Conservation (phyloP, 768 basidiomycete genomes). For the Rubroboletus satanas region DNA sequence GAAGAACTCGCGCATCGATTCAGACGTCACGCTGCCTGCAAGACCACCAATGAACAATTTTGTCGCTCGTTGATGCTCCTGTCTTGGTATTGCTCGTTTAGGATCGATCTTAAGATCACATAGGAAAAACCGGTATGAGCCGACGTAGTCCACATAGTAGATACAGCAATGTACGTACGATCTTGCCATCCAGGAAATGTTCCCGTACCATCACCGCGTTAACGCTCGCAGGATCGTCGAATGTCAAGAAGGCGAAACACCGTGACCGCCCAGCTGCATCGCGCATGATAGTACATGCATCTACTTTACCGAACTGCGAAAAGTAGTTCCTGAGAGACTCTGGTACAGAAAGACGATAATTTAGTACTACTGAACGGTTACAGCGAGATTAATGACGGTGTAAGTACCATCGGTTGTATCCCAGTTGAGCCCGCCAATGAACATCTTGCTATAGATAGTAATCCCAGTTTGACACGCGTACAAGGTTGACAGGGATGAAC, state of each 20-base stretch:
- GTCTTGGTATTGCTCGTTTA: conserved; percentile 96
- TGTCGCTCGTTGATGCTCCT: conserved; percentile 89
- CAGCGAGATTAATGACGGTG: conserved; percentile 36
- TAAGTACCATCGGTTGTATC: conserved; percentile 96
- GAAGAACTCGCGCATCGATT: conserved; percentile 91
- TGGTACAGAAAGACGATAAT: conserved; percentile 36
- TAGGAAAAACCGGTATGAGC: conserved; percentile 20
- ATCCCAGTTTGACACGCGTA: conserved; percentile 23
- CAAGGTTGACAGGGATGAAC: conserved; percentile 25
- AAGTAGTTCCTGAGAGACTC: conserved; percentile 85
- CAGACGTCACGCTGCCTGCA: conserved; percentile 87
- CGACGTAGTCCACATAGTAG: conserved; percentile 4
- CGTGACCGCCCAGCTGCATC: conserved; percentile 91
- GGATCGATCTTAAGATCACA: conserved; percentile 80
- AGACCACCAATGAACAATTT: conserved; percentile 97
- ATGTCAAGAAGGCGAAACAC: conserved; percentile 97
- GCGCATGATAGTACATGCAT: conserved; percentile 98
- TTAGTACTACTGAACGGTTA: conserved; percentile 42
- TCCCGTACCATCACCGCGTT: conserved; percentile 95
- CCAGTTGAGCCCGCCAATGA: conserved; percentile 99
- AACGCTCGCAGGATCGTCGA: conserved; percentile 88
- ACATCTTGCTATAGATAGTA: conserved; percentile 88
- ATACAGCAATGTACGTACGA: conserved; percentile 56
- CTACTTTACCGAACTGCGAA: conserved; percentile 93
- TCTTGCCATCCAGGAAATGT: conserved; percentile 95